phyloP scores from a whole-genome alignment of 331 rosid species.

The Pyrus hybrid region DNA sequence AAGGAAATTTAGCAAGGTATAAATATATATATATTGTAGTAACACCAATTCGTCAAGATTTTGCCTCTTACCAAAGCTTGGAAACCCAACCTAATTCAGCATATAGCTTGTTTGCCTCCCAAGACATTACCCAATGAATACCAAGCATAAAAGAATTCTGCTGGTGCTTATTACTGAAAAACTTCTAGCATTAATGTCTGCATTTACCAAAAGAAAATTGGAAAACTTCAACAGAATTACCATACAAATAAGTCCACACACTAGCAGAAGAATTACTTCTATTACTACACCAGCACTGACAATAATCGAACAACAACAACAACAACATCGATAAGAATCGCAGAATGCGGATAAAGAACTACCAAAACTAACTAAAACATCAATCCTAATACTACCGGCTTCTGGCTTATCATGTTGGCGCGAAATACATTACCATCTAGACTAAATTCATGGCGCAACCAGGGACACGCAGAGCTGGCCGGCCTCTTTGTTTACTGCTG shows the following conservation, averaged over 20 bases:
- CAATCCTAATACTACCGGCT: neutral
- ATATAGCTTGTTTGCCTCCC: neutral
- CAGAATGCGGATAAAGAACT: neutral
- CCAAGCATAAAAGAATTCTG: neutral
- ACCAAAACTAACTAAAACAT: neutral
- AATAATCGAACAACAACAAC: neutral
- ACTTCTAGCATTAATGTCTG: neutral
- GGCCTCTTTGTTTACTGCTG: neutral
- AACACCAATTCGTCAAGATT: neutral
- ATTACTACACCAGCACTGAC: neutral
- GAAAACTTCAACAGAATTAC: neutral
- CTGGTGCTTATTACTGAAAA: neutral
- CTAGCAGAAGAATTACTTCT: conserved; percentile 2
- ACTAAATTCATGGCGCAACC: neutral
- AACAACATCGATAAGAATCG: neutral
- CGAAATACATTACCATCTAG: neutral
- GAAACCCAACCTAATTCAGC: neutral
- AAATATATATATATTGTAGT: neutral
- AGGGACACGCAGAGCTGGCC: neutral
- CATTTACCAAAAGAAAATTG: neutral
- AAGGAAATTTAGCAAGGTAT: neutral
- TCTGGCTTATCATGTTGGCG: neutral
- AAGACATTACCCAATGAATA: neutral
- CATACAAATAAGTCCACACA: neutral
- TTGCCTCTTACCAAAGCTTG: neutral